phyloP scores from a whole-genome alignment of 495 filamentous ascomycete genomes.

The Lepidopterella palustris region DNA sequence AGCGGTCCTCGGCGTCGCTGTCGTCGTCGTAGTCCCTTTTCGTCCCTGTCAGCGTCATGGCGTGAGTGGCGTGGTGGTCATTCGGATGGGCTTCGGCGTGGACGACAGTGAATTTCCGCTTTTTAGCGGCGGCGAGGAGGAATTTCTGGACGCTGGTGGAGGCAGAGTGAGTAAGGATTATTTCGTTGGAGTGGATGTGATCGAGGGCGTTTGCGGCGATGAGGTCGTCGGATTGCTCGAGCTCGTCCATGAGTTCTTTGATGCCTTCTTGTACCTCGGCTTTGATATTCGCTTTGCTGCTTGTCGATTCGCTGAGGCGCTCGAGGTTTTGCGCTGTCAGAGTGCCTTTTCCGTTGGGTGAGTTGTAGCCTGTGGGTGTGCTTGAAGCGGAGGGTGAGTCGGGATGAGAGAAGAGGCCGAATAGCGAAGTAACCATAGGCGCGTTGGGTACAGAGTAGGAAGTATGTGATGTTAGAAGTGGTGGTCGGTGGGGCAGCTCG shows the following conservation, averaged over 20 bases:
- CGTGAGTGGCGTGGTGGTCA: slow-evolving; percentile 55
- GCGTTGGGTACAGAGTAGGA: slow-evolving; percentile 44
- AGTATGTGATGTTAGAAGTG: slow-evolving; percentile 47
- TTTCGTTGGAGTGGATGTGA: slow-evolving; percentile 84
- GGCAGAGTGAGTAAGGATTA: slow-evolving; percentile 76
- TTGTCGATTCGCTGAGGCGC: slow-evolving; percentile 23
- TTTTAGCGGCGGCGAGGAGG: slow-evolving; percentile 71
- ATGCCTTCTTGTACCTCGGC: slow-evolving; percentile 88
- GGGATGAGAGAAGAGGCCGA: slow-evolving; percentile 69
- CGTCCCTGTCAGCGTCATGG: slow-evolving; percentile 49
- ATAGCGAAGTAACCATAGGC: slow-evolving; percentile 59
- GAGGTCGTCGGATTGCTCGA: slow-evolving; percentile 80
- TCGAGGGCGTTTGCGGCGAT: slow-evolving; percentile 79
- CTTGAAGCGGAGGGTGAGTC: slow-evolving; percentile 27
- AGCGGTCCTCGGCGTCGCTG: slow-evolving; percentile 46
- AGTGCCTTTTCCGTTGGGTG: slow-evolving; percentile 26
- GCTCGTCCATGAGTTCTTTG: slow-evolving; percentile 84
- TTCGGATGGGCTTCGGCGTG: slow-evolving; percentile 68
- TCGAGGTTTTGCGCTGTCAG: slow-evolving; percentile 32
- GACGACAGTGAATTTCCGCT: slow-evolving; percentile 82
- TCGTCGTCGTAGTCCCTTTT: slow-evolving; percentile 40
- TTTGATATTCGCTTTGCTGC: slow-evolving; percentile 39
- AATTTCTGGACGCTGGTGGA: slow-evolving; percentile 81
- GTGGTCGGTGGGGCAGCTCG: slow-evolving; percentile 42
- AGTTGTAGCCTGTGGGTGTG: slow-evolving; percentile 36